These are phyloP conservation scores for Scortechinia acanthostroma DNA, from an alignment of 2,329 filamentous ascomycete species.

Conservation along the genomic window DNA sequence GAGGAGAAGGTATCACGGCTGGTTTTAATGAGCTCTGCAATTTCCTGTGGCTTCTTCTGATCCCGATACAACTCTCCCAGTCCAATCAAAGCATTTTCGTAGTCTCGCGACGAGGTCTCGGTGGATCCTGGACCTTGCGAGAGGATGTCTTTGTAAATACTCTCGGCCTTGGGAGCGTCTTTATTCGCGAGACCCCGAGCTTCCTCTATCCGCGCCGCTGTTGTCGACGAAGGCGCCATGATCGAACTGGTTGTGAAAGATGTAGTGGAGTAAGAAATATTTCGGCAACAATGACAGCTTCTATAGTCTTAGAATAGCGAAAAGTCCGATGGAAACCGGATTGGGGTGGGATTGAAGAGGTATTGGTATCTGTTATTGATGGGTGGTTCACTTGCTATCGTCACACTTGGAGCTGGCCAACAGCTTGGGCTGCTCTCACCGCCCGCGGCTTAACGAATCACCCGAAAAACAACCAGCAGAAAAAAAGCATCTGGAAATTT, in stretches of 20 bases:
- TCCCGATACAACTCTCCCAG: constrained; percentile 90
- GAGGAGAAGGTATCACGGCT: constrained; percentile 87
- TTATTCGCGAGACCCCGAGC: constrained; percentile 77
- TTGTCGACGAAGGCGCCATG: background rate
- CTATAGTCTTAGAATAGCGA: no score
- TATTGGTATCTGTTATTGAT: no score
- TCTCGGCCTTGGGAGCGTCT: constrained; percentile 77
- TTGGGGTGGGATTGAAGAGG: no score
- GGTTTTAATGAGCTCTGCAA: constrained; percentile 82
- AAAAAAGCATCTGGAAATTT: background rate
- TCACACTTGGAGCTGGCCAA: background rate
- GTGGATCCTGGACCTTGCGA: constrained; percentile 74
- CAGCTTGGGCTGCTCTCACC: background rate
- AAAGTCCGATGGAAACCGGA: no score
- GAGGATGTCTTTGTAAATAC: constrained; percentile 82
- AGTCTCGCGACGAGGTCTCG: constrained; percentile 82
- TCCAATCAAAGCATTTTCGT: constrained; percentile 80
- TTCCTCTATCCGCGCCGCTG: constrained; percentile 68
- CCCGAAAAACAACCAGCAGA: no score
- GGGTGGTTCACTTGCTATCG: no score
- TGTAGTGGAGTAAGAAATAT: background rate
- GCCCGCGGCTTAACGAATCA: background rate
- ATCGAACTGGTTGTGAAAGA: background rate
- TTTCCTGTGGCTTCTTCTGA: constrained; percentile 74
- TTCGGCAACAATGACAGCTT: no score